phyloP scores from a whole-genome alignment of 1,284 basidiomycete species.

The Moesziomyces sp. region DNA sequence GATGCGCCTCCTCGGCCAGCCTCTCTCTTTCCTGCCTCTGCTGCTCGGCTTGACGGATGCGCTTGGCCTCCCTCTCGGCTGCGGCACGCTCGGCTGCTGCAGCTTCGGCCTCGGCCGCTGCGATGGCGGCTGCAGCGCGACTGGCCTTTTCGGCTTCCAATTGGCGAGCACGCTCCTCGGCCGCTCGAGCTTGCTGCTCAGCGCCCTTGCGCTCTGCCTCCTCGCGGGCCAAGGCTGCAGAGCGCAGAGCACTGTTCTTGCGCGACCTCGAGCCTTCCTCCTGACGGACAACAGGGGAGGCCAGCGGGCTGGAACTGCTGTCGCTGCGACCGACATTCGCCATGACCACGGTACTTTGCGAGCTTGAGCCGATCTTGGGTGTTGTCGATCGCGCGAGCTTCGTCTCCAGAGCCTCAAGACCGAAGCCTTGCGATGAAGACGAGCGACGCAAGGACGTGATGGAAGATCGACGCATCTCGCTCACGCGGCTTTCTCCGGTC shows the following conservation, averaged over 20 bases:
- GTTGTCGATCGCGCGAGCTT: slow-evolving; percentile 37
- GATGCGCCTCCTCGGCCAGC: slow-evolving; percentile 26
- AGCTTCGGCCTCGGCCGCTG: slow-evolving; percentile 2
- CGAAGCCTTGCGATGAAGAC: slow-evolving; percentile 44
- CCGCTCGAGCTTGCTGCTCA: slow-evolving; percentile 32
- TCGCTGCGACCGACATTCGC: slow-evolving; percentile 36
- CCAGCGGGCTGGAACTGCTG: slow-evolving; percentile 21
- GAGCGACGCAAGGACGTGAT: slow-evolving; percentile 26
- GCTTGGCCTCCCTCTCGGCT: slow-evolving; percentile 10
- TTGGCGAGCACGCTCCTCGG: slow-evolving; percentile 24
- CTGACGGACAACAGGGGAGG: slow-evolving; percentile 8
- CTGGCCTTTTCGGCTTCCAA: slow-evolving; percentile 23
- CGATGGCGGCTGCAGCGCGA: slow-evolving; percentile 23
- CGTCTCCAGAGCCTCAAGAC: slow-evolving; percentile 47
- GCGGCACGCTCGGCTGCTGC: slow-evolving; percentile 30
- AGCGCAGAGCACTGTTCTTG: slow-evolving; percentile 46
- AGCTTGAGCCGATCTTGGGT: slow-evolving; percentile 23
- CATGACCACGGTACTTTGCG: slow-evolving; percentile 10
- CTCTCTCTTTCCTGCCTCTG: slow-evolving; percentile 37
- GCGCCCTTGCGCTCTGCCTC: slow-evolving; percentile 35
- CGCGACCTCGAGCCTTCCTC: slow-evolving; percentile 30
- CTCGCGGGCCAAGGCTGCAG: slow-evolving; percentile 43
- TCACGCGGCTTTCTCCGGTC: slow-evolving; percentile 1
- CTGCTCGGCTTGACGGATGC: slow-evolving; percentile 17
- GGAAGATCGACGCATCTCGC: slow-evolving; percentile 8